These are phyloP conservation scores for Agaricus subrufescens DNA, from an alignment of 768 basidiomycete genomes.

Conservation along the genomic window DNA sequence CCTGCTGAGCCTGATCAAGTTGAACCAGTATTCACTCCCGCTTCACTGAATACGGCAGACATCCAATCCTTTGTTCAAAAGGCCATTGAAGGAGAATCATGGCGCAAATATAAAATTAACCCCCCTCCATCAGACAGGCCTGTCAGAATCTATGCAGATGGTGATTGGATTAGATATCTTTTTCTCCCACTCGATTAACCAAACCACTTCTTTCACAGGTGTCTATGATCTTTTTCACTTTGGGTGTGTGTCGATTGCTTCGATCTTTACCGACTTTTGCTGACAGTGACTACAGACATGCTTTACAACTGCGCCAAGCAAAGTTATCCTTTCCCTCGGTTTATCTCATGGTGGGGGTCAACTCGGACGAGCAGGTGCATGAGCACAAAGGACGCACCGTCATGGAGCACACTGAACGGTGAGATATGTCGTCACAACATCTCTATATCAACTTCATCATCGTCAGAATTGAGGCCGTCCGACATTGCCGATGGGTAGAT, in stretches of 20 bases:
- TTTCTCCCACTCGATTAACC: not conserved
- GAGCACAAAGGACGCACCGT: conserved; percentile 78
- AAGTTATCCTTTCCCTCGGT: conserved; percentile 91
- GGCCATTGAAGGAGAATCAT: conserved; percentile 68
- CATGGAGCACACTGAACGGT: conserved; percentile 89
- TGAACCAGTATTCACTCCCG: conserved; percentile 52
- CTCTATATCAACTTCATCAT: conserved; percentile 3
- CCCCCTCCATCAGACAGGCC: conserved; percentile 77
- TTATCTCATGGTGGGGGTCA: conserved; percentile 90
- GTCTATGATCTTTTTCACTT: conserved; percentile 99
- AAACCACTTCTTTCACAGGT: conserved; percentile 37
- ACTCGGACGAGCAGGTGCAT: conserved; percentile 79
- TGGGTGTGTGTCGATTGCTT: conserved; percentile 48
- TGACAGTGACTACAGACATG: conserved; percentile 53
- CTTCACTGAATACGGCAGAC: conserved; percentile 65
- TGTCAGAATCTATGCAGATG: conserved; percentile 91
- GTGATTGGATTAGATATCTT: conserved; percentile 33
- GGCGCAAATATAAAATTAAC: conserved; percentile 78
- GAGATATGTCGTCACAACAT: conserved; percentile 14
- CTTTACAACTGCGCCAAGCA: conserved; percentile 92
- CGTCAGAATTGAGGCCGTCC: conserved; percentile 74
- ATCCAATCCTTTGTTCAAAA: conserved; percentile 73
- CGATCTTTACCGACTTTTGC: not conserved
- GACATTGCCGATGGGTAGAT: conserved; percentile 97
- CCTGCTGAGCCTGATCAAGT: conserved; percentile 36